Evolutionary conservation across 2,329 filamentous ascomycete species (phyloP).

Genomic region (Mycogone perniciosa): DNA sequence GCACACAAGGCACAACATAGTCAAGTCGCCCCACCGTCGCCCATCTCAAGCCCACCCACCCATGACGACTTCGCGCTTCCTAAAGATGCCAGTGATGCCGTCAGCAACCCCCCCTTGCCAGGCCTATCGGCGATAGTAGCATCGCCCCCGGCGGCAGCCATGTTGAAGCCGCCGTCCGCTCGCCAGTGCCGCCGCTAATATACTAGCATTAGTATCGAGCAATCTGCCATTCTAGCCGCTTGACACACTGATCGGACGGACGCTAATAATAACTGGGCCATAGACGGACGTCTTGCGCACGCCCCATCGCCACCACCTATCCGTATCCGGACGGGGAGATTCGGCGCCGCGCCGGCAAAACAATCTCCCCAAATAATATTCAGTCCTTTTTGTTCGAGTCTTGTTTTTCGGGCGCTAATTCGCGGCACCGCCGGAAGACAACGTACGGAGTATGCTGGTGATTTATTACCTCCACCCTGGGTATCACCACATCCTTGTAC

Average conservation of each 20-base stretch:
- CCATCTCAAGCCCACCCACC: constrained; percentile 7
- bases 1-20: constrained; percentile 4
- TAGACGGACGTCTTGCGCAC: neutral
- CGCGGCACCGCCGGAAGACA: no score
- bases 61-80: neutral
- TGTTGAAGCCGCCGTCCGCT: constrained; percentile 3
- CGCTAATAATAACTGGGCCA: constrained; percentile 1
- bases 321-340: constrained; percentile 10
- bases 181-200: constrained; percentile 8
- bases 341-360: constrained; percentile 7
- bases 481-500: no score
- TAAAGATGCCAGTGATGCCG: neutral
- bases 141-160: constrained; percentile 4
- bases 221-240: constrained; percentile 10
- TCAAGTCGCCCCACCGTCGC: constrained; percentile 6
- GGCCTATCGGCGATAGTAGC: constrained; percentile 7
- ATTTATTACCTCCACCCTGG: no score
- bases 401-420: neutral
- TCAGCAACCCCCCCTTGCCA: constrained; percentile 3
- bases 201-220: neutral
- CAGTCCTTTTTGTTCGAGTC: neutral
- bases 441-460: no score
- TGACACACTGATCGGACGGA: constrained; percentile 11
- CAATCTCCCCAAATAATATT: constrained; percentile 3
- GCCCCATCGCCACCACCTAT: constrained; percentile 4